Conservation (phyloP, 805 yeast species). For the Saturnispora bothae region DNA sequence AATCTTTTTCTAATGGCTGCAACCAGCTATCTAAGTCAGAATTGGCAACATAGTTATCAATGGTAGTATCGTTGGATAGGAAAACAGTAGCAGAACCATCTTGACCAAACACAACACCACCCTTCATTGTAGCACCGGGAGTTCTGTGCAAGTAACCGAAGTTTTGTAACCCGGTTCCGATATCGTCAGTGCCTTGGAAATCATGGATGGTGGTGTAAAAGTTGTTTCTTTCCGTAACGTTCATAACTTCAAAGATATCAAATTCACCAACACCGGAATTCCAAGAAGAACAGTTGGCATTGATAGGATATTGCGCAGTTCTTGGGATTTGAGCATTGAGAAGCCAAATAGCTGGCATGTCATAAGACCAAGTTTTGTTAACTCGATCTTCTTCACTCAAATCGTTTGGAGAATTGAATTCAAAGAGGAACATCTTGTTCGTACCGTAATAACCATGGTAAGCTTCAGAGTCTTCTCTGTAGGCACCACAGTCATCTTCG, state of each 20-base stretch:
- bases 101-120: constrained; percentile 62
- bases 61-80: constrained; percentile 41
- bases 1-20: constrained; percentile 18
- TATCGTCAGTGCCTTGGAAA: constrained; percentile 59
- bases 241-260: constrained; percentile 67
- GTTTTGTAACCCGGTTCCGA: constrained; percentile 49
- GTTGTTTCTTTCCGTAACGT: constrained; percentile 43
- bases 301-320: constrained; percentile 58
- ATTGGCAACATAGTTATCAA: constrained; percentile 36
- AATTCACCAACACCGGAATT: constrained; percentile 70
- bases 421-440: constrained; percentile 62
- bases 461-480: constrained; percentile 65
- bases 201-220: constrained; percentile 64
- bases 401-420: constrained; percentile 51
- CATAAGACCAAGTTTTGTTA: constrained; percentile 31
- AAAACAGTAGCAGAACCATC: constrained; percentile 54
- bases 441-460: constrained; percentile 60
- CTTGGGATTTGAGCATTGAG: constrained; percentile 60
- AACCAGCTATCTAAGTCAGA: constrained; percentile 39
- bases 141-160: constrained; percentile 50
- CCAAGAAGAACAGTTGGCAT: constrained; percentile 66
- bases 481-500: constrained; percentile 70
- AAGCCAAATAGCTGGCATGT: constrained; percentile 72
- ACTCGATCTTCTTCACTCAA: constrained; percentile 30
- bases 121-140: constrained; percentile 41